Percentiles rank a stretch among this genome's conserved stretches.
phyloP scores from a whole-genome alignment of 768 basidiomycete genomes.

The Naganishia randhawae region DNA sequence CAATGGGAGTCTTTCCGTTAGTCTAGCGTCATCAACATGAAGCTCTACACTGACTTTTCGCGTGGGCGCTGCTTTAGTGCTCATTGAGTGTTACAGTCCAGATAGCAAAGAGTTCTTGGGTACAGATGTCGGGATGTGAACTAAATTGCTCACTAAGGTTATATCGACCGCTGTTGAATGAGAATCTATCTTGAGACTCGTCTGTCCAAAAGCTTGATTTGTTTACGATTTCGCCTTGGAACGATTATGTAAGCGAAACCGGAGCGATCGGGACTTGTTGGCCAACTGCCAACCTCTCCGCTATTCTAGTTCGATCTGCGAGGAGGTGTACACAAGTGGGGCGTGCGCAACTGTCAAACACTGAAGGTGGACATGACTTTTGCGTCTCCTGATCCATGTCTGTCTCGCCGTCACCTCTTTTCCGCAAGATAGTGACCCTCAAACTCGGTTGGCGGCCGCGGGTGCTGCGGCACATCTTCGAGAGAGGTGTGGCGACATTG shows the following conservation, averaged over 20 bases:
- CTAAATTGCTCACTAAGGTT: not conserved
- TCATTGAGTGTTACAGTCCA: slow-evolving; percentile 32
- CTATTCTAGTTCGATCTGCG: too few relatives aligned
- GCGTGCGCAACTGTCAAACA: too few relatives aligned
- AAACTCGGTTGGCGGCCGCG: not conserved
- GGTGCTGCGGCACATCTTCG: not conserved
- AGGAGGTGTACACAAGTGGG: too few relatives aligned
- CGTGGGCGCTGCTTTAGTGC: slow-evolving; percentile 32
- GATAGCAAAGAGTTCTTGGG: too few relatives aligned
- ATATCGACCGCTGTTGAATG: slow-evolving; percentile 6
- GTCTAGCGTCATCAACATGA: not conserved
- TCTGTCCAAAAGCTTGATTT: not conserved
- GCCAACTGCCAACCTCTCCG: too few relatives aligned
- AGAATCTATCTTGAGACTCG: slow-evolving; percentile 11
- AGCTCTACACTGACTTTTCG: slow-evolving; percentile 5
- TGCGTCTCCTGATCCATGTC: too few relatives aligned
- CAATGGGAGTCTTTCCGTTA: not conserved
- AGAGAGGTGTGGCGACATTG: not conserved
- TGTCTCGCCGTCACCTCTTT: too few relatives aligned
- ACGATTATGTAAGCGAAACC: not conserved
- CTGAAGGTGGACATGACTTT: too few relatives aligned
- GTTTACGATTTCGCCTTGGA: not conserved
- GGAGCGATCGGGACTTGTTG: not conserved
- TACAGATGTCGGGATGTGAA: too few relatives aligned
- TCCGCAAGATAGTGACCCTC: not conserved